Evolutionary conservation across 169 alveolate species (phyloP), one percentile per base, ranked within the genome.

Genomic region (Plasmodium gonderi): DNA sequence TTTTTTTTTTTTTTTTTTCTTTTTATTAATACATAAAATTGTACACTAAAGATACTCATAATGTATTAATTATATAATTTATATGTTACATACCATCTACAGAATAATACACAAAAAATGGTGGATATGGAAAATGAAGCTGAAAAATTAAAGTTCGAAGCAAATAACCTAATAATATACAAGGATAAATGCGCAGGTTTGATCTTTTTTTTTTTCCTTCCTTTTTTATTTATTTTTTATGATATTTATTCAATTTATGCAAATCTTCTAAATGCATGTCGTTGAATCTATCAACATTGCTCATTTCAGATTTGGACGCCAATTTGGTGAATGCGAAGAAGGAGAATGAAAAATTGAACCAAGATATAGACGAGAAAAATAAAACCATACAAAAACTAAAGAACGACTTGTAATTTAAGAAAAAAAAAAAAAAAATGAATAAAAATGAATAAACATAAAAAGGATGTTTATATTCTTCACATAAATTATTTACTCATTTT

Each of bases 41-140:
- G 20, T 44, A 17, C 23, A 23, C 51, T 20, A 17, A 42, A 69
- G 14, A 7, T 75, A 23, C 38, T 40, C 38, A 29, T 69, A 67
- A 20, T 38, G 44, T 20, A 33, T 5, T 33, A 68, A 68, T 44
- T 11, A 11, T 51, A 45, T 14, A 11, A 29, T 17, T 75, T 33
- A 36, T n/a, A 20, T 47, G 65, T 33, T 26, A 2, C 23, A 36
- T 38, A 9, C 36, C 36, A 8, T 49, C 38, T 29, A 29, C 64
- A 87, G 93, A 49, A 36, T 33, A 87, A 87, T 65, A 87, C 93
- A 12, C 85, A 75, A 51, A 87, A 87, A 87, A 74, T 76, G 79
- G 80, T 87, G 78, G 87, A 87, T 67, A 87, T 87, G 93, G 93
- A 87, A 75, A 54, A 76, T 26, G 93, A 87, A 29, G 44, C 68